Evolutionary conservation across 2,329 filamentous ascomycete species (phyloP), one percentile per base, ranked within the genome.

Genomic region (Hortaea werneckii): DNA sequence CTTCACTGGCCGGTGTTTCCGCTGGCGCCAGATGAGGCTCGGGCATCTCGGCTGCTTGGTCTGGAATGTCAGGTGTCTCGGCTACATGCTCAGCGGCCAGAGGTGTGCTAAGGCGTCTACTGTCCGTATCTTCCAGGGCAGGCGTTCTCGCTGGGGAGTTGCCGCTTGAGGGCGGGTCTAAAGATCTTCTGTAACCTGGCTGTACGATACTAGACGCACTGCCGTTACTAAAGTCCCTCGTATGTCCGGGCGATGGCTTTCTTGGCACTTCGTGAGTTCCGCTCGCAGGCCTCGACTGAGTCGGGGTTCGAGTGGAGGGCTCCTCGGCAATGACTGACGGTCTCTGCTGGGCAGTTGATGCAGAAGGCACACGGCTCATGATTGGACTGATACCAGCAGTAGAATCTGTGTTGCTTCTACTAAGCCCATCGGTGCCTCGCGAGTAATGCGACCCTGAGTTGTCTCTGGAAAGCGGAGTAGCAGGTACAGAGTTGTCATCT

Each of bases 321-420:
- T 79, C 75, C 58, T 82, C 77, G 27, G 68, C 67, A 51, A 80
- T 80, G 1, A 72, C 72, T 37, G 76, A 73, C 35, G 42, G 64
- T 58, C 48, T 64, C 56, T 37, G 65, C 52, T 40, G 47, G 38
- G 48, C 51, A 39, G 60, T 57, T 7, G 62, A 65, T 41, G 64
- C 63, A 47, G 73, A 73, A 5, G 75, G 70, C n/a, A 71, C 74
- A 43, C 69, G 67, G 52, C 71, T 75, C 61, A 83, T 81, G 44
- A 84, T 83, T 1, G 81, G 81, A 57, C 79, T 83, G 50, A 84
- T 79, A 28, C 70, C 70, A 41, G 74, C 72, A 6, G 80, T 82
- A 50, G 78, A 80, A 49, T 74, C 74, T 47, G 79, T 83, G 53
- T 82, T 76, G 44, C 76, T 80, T 49, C 80, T 50, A 34, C 50